Conservation (phyloP, 106 monocot genomes). For the Dendrobium catenatum region DNA sequence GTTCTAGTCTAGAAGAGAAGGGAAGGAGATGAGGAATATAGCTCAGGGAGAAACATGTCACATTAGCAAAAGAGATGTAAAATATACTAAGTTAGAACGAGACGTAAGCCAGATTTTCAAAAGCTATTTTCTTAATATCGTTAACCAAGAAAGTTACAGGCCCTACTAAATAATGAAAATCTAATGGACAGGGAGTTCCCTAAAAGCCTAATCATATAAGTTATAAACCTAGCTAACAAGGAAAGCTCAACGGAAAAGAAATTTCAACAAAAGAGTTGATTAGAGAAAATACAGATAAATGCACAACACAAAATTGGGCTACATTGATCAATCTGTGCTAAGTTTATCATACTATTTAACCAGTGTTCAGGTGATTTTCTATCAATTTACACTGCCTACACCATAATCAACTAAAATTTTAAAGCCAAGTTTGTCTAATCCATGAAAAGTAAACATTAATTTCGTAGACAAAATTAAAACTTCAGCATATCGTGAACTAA, state of each 20-base stretch:
- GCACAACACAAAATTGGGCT: background rate
- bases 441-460: background rate
- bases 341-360: background rate
- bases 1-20: conserved; percentile 48
- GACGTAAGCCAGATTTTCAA: background rate
- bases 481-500: background rate
- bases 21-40: background rate
- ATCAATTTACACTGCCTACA: background rate
- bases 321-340: background rate
- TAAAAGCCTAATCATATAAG: background rate
- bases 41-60: background rate
- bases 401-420: background rate
- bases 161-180: background rate
- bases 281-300: background rate
- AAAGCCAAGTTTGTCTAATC: background rate
- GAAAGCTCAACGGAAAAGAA: background rate
- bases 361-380: background rate
- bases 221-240: background rate
- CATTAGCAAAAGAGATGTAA: background rate
- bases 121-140: background rate
- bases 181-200: background rate
- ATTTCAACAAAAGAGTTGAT: background rate
- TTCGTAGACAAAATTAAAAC: background rate
- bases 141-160: background rate
- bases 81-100: background rate